Evolutionary conservation across 345 rosid species (phyloP).

Genomic region (Populus tremula): DNA sequence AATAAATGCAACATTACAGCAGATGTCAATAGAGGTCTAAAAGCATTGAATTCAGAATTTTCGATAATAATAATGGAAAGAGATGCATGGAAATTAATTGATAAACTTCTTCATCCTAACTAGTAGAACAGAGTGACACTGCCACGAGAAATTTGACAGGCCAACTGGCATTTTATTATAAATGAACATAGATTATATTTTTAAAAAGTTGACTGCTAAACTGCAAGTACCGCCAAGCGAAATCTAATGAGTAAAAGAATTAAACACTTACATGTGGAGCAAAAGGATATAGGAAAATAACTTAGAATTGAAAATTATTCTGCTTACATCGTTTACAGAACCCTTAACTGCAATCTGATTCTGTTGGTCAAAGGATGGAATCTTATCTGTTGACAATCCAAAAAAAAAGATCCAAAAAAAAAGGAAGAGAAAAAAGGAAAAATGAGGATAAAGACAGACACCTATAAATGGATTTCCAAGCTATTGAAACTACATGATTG

Average conservation of each 20-base stretch:
- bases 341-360: conserved; percentile 35
- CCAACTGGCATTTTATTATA: not conserved
- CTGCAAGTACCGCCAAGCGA: not conserved
- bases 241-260: not conserved
- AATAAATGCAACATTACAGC: not conserved
- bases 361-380: conserved; percentile 39
- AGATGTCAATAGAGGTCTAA: not conserved
- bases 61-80: not conserved
- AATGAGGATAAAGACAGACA: not conserved
- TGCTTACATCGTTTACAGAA: conserved; percentile 49
- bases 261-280: not conserved
- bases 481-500: not conserved
- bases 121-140: not conserved
- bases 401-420: conserved; percentile 3
- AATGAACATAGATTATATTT: not conserved
- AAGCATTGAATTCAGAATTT: not conserved
- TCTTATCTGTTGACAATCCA: conserved; percentile 43
- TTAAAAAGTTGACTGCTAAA: not conserved
- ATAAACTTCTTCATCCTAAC: conserved; percentile 1
- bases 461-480: conserved; percentile 3
- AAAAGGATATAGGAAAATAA: not conserved
- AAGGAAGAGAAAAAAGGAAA: not conserved
- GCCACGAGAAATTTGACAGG: not conserved
- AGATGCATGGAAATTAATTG: not conserved
- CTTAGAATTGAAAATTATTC: conserved; percentile 10